phyloP scores from a whole-genome alignment of 1,284 basidiomycete genomes.

The Irpex sp. region DNA sequence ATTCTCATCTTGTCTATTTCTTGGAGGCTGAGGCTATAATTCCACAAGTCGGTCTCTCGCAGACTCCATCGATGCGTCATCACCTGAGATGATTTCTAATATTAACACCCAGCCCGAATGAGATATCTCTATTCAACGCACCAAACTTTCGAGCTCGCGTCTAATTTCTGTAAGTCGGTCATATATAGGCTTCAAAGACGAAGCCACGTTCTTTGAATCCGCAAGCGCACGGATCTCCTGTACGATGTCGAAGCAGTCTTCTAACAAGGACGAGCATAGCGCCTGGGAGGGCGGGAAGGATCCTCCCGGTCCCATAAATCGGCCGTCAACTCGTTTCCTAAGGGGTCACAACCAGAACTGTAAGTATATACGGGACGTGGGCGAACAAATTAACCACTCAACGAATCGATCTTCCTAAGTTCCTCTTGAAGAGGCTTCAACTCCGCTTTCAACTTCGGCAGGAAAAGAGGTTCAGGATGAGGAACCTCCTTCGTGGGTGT shows the following conservation, averaged over 20 bases:
- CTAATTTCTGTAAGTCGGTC: conserved; percentile 89
- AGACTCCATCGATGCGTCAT: conserved; percentile 97
- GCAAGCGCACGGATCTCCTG: conserved; percentile 96
- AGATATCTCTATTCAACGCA: conserved; percentile 25
- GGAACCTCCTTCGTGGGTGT: conserved; percentile 30
- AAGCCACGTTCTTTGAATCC: conserved; percentile 86
- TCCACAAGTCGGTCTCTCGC: conserved; percentile 94
- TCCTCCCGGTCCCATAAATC: conserved; percentile 92
- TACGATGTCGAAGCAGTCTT: conserved; percentile 95
- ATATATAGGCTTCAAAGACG: conserved; percentile 91
- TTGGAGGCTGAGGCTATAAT: conserved; percentile 90
- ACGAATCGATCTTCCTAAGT: conserved; percentile 92
- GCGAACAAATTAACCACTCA: conserved; percentile 44
- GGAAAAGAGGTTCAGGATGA: conserved; percentile 19
- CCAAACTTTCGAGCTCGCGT: conserved; percentile 83
- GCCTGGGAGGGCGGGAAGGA: conserved; percentile 90
- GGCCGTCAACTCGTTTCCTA: conserved; percentile 92
- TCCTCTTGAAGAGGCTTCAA: conserved; percentile 92
- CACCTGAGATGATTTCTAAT: conserved; percentile 14
- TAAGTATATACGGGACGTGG: conserved; percentile 13
- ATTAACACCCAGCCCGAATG: background rate
- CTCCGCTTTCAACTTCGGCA: conserved; percentile 58
- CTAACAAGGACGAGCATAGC: conserved; percentile 84
- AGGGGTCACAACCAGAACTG: background rate
- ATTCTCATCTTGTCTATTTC: conserved; percentile 98